A percentile compares a stretch with the other conserved stretches of the same genome.
phyloP scores from a whole-genome alignment of 2,329 filamentous ascomycete genomes.

The Cladophialophora psammophila region DNA sequence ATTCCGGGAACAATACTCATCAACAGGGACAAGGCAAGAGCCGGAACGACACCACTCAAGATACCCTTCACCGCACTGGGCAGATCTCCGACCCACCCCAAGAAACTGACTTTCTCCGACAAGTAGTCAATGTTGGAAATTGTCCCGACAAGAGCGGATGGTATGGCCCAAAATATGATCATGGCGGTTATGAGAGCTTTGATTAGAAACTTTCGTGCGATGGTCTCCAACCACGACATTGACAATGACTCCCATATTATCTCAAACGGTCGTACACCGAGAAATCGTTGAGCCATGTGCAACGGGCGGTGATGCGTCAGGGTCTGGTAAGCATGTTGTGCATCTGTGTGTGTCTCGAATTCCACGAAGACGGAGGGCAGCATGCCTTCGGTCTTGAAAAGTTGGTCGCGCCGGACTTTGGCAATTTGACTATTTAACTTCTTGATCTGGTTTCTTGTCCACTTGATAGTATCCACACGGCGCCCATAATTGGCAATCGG shows the following conservation, averaged over 20 bases:
- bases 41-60: conserved; percentile 82
- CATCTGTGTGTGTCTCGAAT: conserved; percentile 80
- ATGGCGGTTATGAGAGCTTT: conserved; percentile 74
- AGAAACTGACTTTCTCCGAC: conserved; percentile 59
- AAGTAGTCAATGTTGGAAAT: conserved; percentile 84
- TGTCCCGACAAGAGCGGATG: conserved; percentile 78
- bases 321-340: conserved; percentile 84
- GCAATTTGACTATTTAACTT: conserved; percentile 44
- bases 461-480: conserved; percentile 50
- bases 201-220: conserved; percentile 71
- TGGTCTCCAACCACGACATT: conserved; percentile 65
- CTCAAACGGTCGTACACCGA: conserved; percentile 81
- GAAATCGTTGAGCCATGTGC: conserved; percentile 85
- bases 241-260: conserved; percentile 84
- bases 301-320: conserved; percentile 85
- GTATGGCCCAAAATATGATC: conserved; percentile 85
- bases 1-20: conserved; percentile 87
- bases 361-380: conserved; percentile 89
- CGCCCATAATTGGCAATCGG: conserved; percentile 48
- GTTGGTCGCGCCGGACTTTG: conserved; percentile 44
- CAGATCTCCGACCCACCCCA: conserved; percentile 75
- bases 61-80: conserved; percentile 76
- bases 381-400: conserved; percentile 50
- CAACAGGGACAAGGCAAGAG: conserved; percentile 77
- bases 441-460: conserved; percentile 46